phyloP scores from a whole-genome alignment of 306 rosid species.

The Cucurbita argyrosperma region DNA sequence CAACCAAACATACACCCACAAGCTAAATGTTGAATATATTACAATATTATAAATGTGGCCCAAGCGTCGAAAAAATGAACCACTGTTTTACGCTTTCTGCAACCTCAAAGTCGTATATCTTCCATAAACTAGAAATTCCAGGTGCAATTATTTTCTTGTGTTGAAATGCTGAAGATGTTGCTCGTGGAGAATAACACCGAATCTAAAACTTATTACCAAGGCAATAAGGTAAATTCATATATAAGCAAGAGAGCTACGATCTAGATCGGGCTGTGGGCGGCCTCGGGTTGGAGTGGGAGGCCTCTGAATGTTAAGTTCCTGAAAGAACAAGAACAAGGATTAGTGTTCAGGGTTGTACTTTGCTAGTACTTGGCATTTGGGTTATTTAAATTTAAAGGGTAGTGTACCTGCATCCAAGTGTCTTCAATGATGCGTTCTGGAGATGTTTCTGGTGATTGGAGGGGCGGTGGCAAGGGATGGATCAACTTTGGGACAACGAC shows the following conservation, averaged over 20 bases:
- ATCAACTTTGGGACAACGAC: constrained; percentile 96
- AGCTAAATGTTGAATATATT: background rate
- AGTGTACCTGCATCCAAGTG: constrained; percentile 86
- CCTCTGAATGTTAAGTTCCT: constrained; percentile 97
- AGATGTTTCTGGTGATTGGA: constrained; percentile 95
- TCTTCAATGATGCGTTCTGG: constrained; percentile 80
- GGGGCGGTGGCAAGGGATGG: constrained; percentile 95
- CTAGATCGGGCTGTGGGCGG: constrained; percentile 94
- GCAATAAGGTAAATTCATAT: constrained; percentile 28
- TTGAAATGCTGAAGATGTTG: background rate
- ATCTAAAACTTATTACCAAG: background rate
- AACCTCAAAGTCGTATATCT: background rate
- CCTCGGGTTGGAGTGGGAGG: constrained; percentile 99
- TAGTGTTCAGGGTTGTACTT: background rate
- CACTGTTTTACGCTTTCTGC: background rate
- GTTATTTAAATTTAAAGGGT: background rate
- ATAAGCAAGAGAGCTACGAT: constrained; percentile 92
- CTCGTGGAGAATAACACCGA: background rate
- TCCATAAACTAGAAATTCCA: background rate
- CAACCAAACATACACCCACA: background rate
- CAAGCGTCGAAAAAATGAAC: background rate
- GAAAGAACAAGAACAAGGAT: background rate
- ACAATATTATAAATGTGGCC: background rate
- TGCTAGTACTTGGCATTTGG: background rate
- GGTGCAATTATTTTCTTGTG: background rate